These are phyloP conservation scores for Xanthoconium separans DNA, from an alignment of 1,284 basidiomycete genomes.

Conservation along the genomic window DNA sequence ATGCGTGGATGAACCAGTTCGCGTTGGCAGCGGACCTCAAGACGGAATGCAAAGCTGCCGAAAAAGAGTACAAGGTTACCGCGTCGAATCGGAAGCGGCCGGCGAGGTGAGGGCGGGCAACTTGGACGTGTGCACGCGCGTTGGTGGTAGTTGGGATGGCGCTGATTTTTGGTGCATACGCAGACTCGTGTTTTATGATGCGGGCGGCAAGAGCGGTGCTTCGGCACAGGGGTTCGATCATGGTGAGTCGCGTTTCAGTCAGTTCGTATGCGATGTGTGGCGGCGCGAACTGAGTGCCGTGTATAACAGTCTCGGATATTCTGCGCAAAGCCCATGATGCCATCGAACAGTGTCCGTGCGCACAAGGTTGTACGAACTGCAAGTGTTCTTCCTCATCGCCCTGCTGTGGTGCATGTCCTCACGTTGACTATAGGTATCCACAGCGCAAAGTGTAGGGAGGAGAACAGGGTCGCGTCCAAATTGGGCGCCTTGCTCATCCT, in stretches of 20 bases:
- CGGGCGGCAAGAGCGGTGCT: slow-evolving; percentile 67
- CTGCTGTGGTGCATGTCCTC: background rate
- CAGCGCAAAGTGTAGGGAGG: slow-evolving; percentile 61
- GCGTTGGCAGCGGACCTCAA: slow-evolving; percentile 69
- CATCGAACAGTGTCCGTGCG: slow-evolving; percentile 70
- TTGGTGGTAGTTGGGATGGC: no score
- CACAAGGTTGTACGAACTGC: slow-evolving; percentile 76
- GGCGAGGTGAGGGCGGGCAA: slow-evolving; percentile 60
- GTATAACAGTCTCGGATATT: slow-evolving; percentile 37
- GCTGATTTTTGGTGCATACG: background rate
- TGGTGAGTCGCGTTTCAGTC: slow-evolving; percentile 40
- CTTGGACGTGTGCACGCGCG: no score
- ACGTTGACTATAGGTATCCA: slow-evolving; percentile 51
- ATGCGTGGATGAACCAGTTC: slow-evolving; percentile 82
- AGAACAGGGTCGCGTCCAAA: slow-evolving; percentile 69
- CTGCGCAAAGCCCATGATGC: slow-evolving; percentile 61
- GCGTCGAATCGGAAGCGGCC: slow-evolving; percentile 71
- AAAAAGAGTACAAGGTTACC: slow-evolving; percentile 72
- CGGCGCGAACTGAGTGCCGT: background rate
- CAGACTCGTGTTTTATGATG: slow-evolving; percentile 85
- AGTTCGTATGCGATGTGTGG: no score
- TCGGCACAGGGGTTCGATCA: slow-evolving; percentile 84
- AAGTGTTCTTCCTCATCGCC: slow-evolving; percentile 26
- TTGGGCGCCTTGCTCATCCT: slow-evolving; percentile 71
- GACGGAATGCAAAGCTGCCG: slow-evolving; percentile 82